Base-by-base conservation (phyloP, 805 yeast species). In the Ogataea saltuana region DNA sequence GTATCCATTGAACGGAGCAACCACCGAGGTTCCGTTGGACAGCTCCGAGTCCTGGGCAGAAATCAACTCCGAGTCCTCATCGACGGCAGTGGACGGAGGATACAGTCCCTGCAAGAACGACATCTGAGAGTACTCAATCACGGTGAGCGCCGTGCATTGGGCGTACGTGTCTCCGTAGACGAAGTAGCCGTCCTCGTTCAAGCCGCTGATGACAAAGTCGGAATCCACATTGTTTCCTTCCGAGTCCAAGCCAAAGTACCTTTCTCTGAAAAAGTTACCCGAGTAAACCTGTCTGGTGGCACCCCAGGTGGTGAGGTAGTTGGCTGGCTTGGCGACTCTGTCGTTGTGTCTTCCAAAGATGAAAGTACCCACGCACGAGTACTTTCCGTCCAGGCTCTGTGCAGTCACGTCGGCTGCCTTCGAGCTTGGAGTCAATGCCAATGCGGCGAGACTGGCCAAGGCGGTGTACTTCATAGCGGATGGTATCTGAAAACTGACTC, bases 311-410 rank as follows among this genome's bases (percentile, higher is more conserved):
- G 76, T 70, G 39, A 74, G 56, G 38, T 64, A 57, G 29, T 53
- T 55, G 6, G 75, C 69, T 12, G 78, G 78, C 47, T 74, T 74
- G 26, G 69, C 60, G 35, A 70, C 64, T 49, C 79, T 65, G 53
- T 74, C 79, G 42, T 74, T 75, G 55, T 74, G 78, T 49, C 79
- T 65, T 28, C 73, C 74, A 49, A 71, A 71, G 50, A 74, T 68
- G 44, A 68, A 69, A 4, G 76, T 59, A 12, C 78, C 79, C 11
- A 70, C 63, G 46, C 63, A 55, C 6, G 50, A 41, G 39, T 59
- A 59, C 19, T 59, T 55, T 12, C 44, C 55, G 40, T 45, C 61
- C 5, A 56, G 48, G 22, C 41, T 39, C 10, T 34, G 39, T 8
- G 61, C 60, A 40, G 52, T 54, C 18, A 51, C 46, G 4, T 52